A percentile compares a stretch with the other conserved stretches of the same genome.
These are phyloP conservation scores for Pseudocohnilembus persalinus DNA, from an alignment of 169 alveolate species.

Conservation along the genomic window DNA sequence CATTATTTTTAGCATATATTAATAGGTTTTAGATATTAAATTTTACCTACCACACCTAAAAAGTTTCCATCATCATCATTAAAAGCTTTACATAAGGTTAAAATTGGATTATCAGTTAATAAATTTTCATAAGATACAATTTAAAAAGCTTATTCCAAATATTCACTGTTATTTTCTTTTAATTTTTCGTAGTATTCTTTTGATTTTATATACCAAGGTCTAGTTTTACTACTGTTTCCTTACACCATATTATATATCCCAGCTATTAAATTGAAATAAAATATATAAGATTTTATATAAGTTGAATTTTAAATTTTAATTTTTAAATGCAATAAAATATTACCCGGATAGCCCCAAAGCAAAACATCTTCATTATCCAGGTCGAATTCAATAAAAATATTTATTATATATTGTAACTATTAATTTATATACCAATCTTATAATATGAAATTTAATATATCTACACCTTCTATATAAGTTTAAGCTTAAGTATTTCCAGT, in stretches of 20 bases:
- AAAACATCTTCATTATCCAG: neutral
- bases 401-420: neutral
- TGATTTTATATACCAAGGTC: neutral
- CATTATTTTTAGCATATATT: too few relatives aligned
- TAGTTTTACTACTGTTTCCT: too few relatives aligned
- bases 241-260: neutral
- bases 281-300: too few relatives aligned
- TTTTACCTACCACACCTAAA: neutral
- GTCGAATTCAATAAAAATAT: neutral
- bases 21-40: too few relatives aligned
- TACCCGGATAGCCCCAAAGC: neutral
- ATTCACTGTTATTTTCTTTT: neutral
- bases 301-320: too few relatives aligned
- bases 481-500: neutral
- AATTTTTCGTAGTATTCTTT: neutral
- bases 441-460: neutral
- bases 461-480: neutral
- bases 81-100: neutral
- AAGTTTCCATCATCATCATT: neutral
- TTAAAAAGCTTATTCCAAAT: too few relatives aligned
- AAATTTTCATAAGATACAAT: neutral
- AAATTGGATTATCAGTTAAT: neutral
- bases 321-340: too few relatives aligned
- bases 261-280: neutral
- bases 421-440: neutral